A percentile compares a stretch with the other conserved stretches of the same genome.
Evolutionary conservation across 2,329 filamentous ascomycete species (phyloP).

Genomic region (Colletotrichum karsti): DNA sequence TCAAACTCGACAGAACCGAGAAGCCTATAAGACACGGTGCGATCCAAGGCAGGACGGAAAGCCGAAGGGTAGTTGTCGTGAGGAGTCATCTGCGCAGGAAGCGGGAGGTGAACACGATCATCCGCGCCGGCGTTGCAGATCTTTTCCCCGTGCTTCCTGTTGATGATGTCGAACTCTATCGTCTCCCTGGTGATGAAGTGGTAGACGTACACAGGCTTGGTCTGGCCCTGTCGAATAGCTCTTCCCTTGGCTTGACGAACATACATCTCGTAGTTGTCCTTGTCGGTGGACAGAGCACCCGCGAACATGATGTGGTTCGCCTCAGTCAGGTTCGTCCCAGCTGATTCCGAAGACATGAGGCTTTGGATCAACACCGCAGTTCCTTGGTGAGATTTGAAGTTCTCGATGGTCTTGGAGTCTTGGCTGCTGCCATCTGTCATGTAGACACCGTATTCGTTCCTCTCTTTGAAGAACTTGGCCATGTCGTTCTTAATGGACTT

Average conservation of each 20-base stretch:
- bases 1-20: constrained; percentile 14
- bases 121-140: background rate
- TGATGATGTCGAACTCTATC: constrained; percentile 49
- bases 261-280: constrained; percentile 42
- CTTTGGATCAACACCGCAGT: constrained; percentile 45
- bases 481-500: constrained; percentile 38
- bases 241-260: constrained; percentile 51
- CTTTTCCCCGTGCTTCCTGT: constrained; percentile 1
- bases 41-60: constrained; percentile 1
- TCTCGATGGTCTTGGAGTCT: constrained; percentile 30
- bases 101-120: background rate
- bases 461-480: background rate
- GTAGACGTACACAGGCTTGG: constrained; percentile 45
- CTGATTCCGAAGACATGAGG: constrained; percentile 46
- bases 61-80: background rate
- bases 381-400: constrained; percentile 35
- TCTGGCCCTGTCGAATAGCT: constrained; percentile 49
- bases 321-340: constrained; percentile 49
- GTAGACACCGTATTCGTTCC: constrained; percentile 26
- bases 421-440: constrained; percentile 1
- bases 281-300: constrained; percentile 41
- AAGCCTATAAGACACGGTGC: background rate
- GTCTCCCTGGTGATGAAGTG: constrained; percentile 48
- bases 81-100: background rate
- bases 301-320: constrained; percentile 54